phyloP scores from a whole-genome alignment of 1,284 basidiomycete genomes.

The Ceratobasidium sp. region DNA sequence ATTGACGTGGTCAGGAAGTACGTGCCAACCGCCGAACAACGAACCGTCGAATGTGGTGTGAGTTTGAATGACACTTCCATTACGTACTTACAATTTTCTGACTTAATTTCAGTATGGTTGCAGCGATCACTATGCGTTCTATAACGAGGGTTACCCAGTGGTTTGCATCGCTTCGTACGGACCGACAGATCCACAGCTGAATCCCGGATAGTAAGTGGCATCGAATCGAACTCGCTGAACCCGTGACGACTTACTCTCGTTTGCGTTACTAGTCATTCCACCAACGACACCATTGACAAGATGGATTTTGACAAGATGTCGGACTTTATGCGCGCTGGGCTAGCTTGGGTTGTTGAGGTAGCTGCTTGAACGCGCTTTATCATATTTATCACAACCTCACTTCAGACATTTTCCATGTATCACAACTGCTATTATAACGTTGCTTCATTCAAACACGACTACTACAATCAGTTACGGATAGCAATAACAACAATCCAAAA shows the following conservation, averaged over 20 bases:
- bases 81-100: neutral
- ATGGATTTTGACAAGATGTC: conserved; percentile 38
- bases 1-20: conserved; percentile 5
- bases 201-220: conserved; percentile 35
- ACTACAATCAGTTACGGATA: neutral
- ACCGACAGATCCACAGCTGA: conserved; percentile 35
- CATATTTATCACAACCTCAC: neutral
- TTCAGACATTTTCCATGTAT: neutral
- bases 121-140: conserved; percentile 34
- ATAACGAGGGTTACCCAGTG: conserved; percentile 34
- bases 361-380: neutral
- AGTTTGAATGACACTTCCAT: neutral
- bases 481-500: neutral
- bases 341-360: conserved; percentile 37
- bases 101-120: conserved; percentile 12
- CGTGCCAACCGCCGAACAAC: conserved; percentile 14
- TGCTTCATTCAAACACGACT: neutral
- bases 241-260: neutral
- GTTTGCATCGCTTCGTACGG: conserved; percentile 35
- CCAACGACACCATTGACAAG: conserved; percentile 29
- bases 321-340: conserved; percentile 34
- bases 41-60: conserved; percentile 18
- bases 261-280: conserved; percentile 12
- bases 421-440: neutral
- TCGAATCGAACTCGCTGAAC: neutral